Base-by-base conservation (phyloP, 2,329 filamentous ascomycete species). In the Orbilia quercus region DNA sequence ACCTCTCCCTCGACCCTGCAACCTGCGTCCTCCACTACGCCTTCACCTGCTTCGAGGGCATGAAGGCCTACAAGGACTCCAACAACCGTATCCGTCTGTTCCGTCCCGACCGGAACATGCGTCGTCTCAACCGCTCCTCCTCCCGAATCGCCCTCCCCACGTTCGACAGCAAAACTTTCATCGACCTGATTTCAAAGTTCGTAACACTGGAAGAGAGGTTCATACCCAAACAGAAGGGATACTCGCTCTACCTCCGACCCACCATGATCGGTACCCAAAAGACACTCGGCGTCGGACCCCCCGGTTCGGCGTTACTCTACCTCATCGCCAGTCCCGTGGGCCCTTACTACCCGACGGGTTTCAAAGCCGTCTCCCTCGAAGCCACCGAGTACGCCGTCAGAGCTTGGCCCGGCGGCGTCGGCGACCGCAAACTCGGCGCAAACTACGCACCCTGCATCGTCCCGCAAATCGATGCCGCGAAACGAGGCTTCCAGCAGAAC, bases 371-470 rank as follows among this genome's bases (percentile, higher is more conserved):
- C 55, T 93, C 91, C 0, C 86, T 99, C 62, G 95, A 98, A 84
- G 95, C 95, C 23, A 98, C 95, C 59, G 91, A 96, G 83, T 96
- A 97, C 81, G 94, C 94, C 63, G 92, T 97, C 75, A 92, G 95
- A 77, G 95, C 95, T 66, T 99, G 95, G 95, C 95, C 95, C 50
- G 95, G 95, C 73, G 95, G 95, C 80, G 94, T 97, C 31, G 95
- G 95, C 78, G 92, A 98, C 84, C 96, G 95, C 88, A 99, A 99
- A 84, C 88, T 99, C 34, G 95, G 95, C 75, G 95, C 94, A 79
- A 99, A 99, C 86, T 99, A 99, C 81, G 95, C 95, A n/a, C 95
- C 95, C 4, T 98, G 95, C 84, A 94, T 99, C 79, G 84, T 98
- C n/a, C 95, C 95, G 16, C 95, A 99, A 83, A 87, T 95, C 78